Conservation (phyloP, 2,329 filamentous ascomycete species). For the Cordyceps cateniannulata region DNA sequence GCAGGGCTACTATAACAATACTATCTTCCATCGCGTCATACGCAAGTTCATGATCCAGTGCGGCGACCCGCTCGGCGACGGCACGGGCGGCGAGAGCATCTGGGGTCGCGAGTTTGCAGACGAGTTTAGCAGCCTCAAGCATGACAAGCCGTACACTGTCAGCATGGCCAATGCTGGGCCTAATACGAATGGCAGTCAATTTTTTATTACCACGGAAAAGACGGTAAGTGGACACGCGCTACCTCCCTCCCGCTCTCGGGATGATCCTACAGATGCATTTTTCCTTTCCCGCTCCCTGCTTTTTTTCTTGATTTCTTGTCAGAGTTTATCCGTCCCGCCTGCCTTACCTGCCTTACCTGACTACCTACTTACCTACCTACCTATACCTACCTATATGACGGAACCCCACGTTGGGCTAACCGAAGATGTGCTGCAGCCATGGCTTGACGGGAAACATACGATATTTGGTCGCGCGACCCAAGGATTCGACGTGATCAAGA, state of each 20-base stretch:
- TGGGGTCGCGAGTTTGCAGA: conserved; percentile 97
- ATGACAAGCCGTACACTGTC: conserved; percentile 93
- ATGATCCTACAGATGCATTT: background rate
- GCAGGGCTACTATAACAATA: conserved; percentile 92
- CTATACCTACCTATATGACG: background rate
- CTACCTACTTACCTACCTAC: too few relatives aligned
- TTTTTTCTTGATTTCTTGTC: background rate
- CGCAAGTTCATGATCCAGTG: conserved; percentile 99
- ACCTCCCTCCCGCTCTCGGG: conserved; percentile 2
- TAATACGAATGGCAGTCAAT: conserved; percentile 92
- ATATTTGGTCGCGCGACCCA: conserved; percentile 88
- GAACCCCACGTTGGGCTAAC: conserved; percentile 11
- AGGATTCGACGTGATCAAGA: conserved; percentile 89
- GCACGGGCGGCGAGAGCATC: conserved; percentile 76
- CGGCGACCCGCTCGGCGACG: conserved; percentile 88
- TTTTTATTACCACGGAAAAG: conserved; percentile 98
- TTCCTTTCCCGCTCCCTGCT: conserved; percentile 4
- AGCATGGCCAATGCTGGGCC: conserved; percentile 98
- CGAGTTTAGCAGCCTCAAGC: conserved; percentile 83
- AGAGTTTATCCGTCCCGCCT: background rate
- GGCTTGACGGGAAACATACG: conserved; percentile 94
- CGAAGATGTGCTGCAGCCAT: conserved; percentile 49
- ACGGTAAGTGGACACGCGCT: conserved; percentile 50
- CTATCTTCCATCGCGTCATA: conserved; percentile 95
- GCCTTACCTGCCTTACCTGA: background rate